Base-by-base conservation (phyloP, 306 rosid genomes). In the Dryas drummondii region DNA sequence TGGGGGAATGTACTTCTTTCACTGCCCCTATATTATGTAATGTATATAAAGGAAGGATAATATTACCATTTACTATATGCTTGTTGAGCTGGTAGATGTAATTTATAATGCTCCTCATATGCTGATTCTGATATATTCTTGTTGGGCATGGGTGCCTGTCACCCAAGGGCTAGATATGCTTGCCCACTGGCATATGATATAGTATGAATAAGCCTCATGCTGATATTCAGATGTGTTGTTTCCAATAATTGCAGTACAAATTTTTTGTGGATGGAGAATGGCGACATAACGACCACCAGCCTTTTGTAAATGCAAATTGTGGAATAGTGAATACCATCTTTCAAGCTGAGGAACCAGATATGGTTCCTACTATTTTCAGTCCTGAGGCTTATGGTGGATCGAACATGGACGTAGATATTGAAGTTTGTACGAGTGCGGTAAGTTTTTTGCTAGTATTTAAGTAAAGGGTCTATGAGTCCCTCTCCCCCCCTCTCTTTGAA, bases 261-360 rank as follows among this genome's bases (percentile, higher is more conserved):
- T 93, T 93, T 82, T 78, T 45, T 27, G 94, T 93, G 50, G 98
- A 93, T 71, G 98, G 98, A 60, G 87, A 86, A 68, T 93, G 94
- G 98, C 87, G 86, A 83, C 91, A 93, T 52, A 93, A 90, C 72
- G 96, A 88, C 80, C 91, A 82, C 63, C 88, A 87, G 67, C 89
- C 84, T 54, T 82, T 45, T 84, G 85, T 79, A 27, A 84, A 54
- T 62, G 96, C 91, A 72, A 79, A 63, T 80, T 84, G 45, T 77
- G 98, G 98, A 56, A 66, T 81, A 55, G 94, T 89, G 63, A 93
- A 93, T 80, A 90, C 98, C 41, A 64, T 88, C 51, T 78, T 82
- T 72, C 61, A 90, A 72, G 56, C 62, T 15, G 82, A 84, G 41
- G 93, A 86, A 47, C 84, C 91, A 11, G 84, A 83, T 81, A 58